Evolutionary conservation across 2,329 filamentous ascomycete genomes (phyloP).

Genomic region (Aureobasidium leucospermi): DNA sequence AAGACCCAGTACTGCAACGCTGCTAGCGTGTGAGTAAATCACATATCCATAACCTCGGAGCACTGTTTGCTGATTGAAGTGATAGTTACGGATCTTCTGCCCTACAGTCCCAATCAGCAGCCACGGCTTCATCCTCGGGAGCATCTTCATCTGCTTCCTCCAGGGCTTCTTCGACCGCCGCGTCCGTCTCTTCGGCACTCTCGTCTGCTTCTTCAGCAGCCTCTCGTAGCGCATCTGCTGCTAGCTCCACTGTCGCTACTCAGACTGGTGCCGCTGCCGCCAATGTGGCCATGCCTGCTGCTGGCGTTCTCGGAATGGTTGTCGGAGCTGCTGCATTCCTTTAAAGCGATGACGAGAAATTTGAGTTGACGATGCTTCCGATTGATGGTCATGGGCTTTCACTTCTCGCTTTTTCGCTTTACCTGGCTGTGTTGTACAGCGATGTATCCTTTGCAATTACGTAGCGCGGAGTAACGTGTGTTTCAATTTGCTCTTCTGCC

Average conservation of each 20-base stretch:
- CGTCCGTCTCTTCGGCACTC: background rate
- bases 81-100: conserved; percentile 9
- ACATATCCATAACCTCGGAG: too few species aligned
- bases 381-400: background rate
- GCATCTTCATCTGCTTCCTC: background rate
- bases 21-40: conserved; percentile 5
- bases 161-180: background rate
- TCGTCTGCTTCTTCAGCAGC: background rate
- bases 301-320: conserved; percentile 11
- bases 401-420: background rate
- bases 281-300: conserved; percentile 9
- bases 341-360: background rate
- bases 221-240: background rate
- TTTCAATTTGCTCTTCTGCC: background rate
- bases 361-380: background rate
- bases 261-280: conserved; percentile 12
- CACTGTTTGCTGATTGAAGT: background rate
- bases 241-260: background rate
- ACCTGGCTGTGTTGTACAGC: background rate
- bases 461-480: background rate
- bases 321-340: conserved; percentile 15
- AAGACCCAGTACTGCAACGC: conserved; percentile 15
- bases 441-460: background rate
- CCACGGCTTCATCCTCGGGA: conserved; percentile 1
- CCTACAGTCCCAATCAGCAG: background rate